Evolutionary conservation across 1,284 basidiomycete genomes (phyloP).

Genomic region (Macrocybe sp.): DNA sequence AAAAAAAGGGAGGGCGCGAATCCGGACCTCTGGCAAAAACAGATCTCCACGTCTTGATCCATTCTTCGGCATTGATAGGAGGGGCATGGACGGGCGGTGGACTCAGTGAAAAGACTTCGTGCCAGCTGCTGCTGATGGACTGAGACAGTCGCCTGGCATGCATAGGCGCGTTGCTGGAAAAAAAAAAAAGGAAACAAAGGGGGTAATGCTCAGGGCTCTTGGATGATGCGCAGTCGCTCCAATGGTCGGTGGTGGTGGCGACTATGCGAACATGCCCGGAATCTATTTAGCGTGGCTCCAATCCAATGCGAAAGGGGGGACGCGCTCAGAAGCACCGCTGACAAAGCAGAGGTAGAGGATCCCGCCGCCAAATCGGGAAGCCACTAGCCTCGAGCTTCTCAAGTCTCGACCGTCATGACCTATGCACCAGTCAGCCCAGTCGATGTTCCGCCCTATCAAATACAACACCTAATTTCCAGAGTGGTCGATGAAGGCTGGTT

Average conservation of each 20-base stretch:
- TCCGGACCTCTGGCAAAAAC: slow-evolving; percentile 50
- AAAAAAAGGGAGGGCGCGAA: background rate
- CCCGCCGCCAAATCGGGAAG: background rate
- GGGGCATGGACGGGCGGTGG: background rate
- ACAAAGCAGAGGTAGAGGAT: background rate
- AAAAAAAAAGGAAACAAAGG: too few relatives aligned
- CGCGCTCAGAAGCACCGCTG: background rate
- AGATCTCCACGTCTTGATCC: slow-evolving; percentile 52
- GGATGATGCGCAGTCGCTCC: too few relatives aligned
- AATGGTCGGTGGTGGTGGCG: too few relatives aligned
- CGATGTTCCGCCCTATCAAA: slow-evolving; percentile 56
- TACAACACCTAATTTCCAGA: slow-evolving; percentile 45
- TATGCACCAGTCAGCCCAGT: slow-evolving; percentile 28
- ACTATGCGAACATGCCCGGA: too few relatives aligned
- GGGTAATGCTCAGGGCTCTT: too few relatives aligned
- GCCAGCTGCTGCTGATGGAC: slow-evolving; percentile 31
- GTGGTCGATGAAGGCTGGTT: slow-evolving; percentile 30
- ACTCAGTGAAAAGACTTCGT: slow-evolving; percentile 13
- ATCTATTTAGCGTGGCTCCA: too few relatives aligned
- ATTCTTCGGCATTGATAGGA: slow-evolving; percentile 39
- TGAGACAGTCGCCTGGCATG: slow-evolving; percentile 32
- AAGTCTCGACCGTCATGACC: slow-evolving; percentile 13
- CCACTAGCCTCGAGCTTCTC: background rate
- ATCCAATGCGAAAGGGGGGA: too few relatives aligned
- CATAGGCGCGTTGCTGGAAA: slow-evolving; percentile 16